These are phyloP conservation scores for Aspergillus quadricinctus DNA, from an alignment of 2,329 filamentous ascomycete species.

Conservation along the genomic window DNA sequence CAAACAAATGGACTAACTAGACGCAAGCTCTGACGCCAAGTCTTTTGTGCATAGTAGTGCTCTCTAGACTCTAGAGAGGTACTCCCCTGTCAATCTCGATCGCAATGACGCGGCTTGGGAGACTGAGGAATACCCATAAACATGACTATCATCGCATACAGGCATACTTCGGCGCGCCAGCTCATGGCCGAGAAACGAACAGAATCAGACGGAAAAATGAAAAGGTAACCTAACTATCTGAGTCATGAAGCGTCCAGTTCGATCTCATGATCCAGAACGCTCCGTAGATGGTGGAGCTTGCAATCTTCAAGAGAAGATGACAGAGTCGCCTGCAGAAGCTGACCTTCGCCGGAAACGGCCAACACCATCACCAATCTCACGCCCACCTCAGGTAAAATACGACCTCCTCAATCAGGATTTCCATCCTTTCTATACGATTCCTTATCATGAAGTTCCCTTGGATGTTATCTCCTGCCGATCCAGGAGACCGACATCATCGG, in stretches of 20 bases:
- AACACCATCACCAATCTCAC: not conserved
- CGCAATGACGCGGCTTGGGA: slow-evolving; percentile 8
- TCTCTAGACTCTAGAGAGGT: too few species aligned
- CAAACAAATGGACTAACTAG: not conserved
- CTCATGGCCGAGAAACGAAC: not conserved
- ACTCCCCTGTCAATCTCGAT: not conserved
- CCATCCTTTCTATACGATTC: not conserved
- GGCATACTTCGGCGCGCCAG: too few species aligned
- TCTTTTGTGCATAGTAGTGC: not conserved
- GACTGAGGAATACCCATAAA: not conserved
- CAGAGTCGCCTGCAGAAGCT: not conserved
- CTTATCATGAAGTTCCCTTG: not conserved
- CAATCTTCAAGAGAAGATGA: slow-evolving; percentile 2
- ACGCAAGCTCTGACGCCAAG: slow-evolving; percentile 1
- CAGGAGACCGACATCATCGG: not conserved
- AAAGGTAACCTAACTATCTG: not conserved
- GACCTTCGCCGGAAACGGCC: slow-evolving; percentile 7
- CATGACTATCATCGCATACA: not conserved
- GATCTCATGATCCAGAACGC: not conserved
- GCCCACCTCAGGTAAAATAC: slow-evolving; percentile 1
- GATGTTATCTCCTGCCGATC: not conserved
- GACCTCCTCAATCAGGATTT: not conserved
- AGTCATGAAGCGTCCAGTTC: not conserved
- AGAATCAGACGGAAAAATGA: not conserved
- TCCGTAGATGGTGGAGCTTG: slow-evolving; percentile 3